Conservation (phyloP, 257 asterid species). For the Rubia yunnanensis region DNA sequence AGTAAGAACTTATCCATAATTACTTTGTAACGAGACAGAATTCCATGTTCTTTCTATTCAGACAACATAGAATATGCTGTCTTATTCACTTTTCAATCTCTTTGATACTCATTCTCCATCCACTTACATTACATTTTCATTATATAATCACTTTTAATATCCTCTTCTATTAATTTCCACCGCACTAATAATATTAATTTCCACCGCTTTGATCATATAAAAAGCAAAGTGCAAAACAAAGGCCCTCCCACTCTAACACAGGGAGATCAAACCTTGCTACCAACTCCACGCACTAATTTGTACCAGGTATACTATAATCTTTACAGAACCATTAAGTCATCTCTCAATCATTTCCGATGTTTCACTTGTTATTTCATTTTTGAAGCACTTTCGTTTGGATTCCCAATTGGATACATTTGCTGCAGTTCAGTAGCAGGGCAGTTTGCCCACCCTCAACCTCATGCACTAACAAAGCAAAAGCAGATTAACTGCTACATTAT, state of each 20-base stretch:
- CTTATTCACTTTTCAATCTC: too few species aligned
- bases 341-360: not conserved
- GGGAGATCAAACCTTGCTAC: not conserved
- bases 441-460: conserved; percentile 2
- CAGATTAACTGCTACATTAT: not conserved
- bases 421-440: not conserved
- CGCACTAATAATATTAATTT: too few species aligned
- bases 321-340: not conserved
- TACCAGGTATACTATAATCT: not conserved
- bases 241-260: not conserved
- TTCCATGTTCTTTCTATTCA: too few species aligned
- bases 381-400: not conserved
- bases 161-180: too few species aligned
- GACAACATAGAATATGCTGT: too few species aligned
- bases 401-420: not conserved
- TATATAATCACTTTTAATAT: too few species aligned
- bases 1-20: too few species aligned
- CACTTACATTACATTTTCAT: too few species aligned
- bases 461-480: not conserved
- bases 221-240: not conserved
- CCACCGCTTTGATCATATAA: not conserved
- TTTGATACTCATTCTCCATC: too few species aligned
- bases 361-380: not conserved
- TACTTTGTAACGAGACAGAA: too few species aligned
- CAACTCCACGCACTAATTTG: not conserved